Evolutionary conservation across 257 asterid genomes (phyloP).

Genomic region (Nicotiana benthamiana): DNA sequence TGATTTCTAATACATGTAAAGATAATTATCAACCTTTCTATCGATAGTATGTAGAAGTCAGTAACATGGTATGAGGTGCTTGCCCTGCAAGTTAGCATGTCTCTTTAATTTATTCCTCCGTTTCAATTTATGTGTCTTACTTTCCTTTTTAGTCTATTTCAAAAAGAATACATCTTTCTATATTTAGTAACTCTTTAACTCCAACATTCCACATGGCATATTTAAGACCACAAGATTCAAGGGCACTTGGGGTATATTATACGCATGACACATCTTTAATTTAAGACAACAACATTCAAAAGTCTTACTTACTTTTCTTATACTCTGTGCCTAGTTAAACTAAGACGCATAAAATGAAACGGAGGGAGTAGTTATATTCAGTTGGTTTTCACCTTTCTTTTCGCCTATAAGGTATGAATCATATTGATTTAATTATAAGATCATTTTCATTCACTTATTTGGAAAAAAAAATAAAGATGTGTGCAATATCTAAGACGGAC

Average conservation of each 20-base stretch:
- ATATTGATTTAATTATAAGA: not conserved
- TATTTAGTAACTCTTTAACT: too few relatives aligned
- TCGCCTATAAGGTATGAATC: not conserved
- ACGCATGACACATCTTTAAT: too few relatives aligned
- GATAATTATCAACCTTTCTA: not conserved
- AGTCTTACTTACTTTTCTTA: too few relatives aligned
- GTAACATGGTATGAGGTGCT: not conserved
- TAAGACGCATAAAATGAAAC: too few relatives aligned
- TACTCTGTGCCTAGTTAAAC: too few relatives aligned
- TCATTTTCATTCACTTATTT: not conserved
- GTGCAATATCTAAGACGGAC: not conserved
- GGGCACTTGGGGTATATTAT: too few relatives aligned
- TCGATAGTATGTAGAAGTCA: not conserved
- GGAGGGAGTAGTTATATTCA: not conserved
- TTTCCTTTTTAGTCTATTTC: too few relatives aligned
- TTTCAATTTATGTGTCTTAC: too few relatives aligned
- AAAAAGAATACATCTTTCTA: too few relatives aligned
- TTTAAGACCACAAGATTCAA: too few relatives aligned
- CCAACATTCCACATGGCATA: too few relatives aligned
- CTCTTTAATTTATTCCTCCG: not conserved
- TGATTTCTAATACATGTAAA: not conserved
- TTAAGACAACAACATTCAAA: too few relatives aligned
- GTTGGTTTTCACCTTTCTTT: not conserved
- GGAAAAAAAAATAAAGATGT: not conserved
- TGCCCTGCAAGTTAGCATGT: not conserved